These are phyloP conservation scores for Suhomyces vadensis DNA, from an alignment of 805 yeast genomes.

Conservation along the genomic window DNA sequence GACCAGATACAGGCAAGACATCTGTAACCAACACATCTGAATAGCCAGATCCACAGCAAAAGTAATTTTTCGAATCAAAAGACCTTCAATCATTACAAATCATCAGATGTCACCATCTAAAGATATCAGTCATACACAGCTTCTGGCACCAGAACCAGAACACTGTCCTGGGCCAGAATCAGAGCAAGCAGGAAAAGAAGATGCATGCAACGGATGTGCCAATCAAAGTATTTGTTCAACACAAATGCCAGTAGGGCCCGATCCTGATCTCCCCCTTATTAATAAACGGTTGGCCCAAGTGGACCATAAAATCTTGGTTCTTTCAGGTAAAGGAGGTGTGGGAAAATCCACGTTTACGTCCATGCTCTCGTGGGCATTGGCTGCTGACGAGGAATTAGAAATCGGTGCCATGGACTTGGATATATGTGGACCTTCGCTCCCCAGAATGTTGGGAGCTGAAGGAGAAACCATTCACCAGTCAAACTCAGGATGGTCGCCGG, in stretches of 20 bases:
- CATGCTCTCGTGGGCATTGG: conserved; percentile 95
- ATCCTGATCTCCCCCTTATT: conserved; percentile 83
- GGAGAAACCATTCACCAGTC: conserved; percentile 87
- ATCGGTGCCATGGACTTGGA: conserved; percentile 97
- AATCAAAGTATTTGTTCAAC: conserved; percentile 88
- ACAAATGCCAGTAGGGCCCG: conserved; percentile 85
- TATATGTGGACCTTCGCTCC: conserved; percentile 96
- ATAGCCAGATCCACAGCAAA: too few relatives aligned
- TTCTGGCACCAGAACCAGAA: conserved; percentile 81
- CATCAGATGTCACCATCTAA: conserved; percentile 9
- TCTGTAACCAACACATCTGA: too few relatives aligned
- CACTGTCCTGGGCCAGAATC: conserved; percentile 99
- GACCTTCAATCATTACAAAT: neutral
- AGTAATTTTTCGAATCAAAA: neutral
- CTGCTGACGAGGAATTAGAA: conserved; percentile 74
- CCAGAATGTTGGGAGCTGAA: conserved; percentile 89
- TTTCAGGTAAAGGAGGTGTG: conserved; percentile 92
- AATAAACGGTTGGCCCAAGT: conserved; percentile 62
- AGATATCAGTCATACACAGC: conserved; percentile 15
- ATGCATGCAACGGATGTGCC: conserved; percentile 94
- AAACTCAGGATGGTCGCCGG: conserved; percentile 94
- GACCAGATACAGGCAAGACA: too few relatives aligned
- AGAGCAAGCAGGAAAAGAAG: conserved; percentile 89
- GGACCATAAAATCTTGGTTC: conserved; percentile 75
- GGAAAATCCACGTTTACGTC: conserved; percentile 96